Percentiles rank a stretch among this genome's conserved stretches.
These are phyloP conservation scores for Chytridiales sp. DNA, from an alignment of 371 early-diverging fungal species.

Conservation along the genomic window DNA sequence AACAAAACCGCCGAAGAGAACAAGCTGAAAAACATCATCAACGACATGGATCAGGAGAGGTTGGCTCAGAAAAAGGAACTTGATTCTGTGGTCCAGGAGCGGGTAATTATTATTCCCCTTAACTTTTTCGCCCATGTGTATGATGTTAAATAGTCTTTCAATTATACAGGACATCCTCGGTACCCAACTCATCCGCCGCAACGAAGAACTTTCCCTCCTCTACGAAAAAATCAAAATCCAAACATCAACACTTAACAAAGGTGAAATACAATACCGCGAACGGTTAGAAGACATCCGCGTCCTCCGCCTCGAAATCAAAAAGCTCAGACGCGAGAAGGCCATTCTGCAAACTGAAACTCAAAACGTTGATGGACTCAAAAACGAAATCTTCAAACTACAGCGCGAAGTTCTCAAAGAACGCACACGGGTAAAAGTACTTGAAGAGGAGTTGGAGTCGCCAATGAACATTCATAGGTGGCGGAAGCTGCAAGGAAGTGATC, in stretches of 20 bases:
- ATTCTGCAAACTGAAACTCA: conserved; percentile 45
- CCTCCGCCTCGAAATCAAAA: conserved; percentile 42
- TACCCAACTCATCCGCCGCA: conserved; percentile 50
- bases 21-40: conserved; percentile 52
- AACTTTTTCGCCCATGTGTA: background rate
- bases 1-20: conserved; percentile 51
- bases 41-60: conserved; percentile 50
- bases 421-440: conserved; percentile 51
- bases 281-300: conserved; percentile 45
- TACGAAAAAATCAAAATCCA: conserved; percentile 56
- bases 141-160: background rate
- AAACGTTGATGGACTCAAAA: conserved; percentile 37
- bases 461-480: conserved; percentile 58
- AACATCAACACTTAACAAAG: conserved; percentile 44
- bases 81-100: conserved; percentile 51
- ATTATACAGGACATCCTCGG: conserved; percentile 44
- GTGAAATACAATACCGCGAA: conserved; percentile 52
- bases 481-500: conserved; percentile 50
- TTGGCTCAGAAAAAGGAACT: conserved; percentile 52
- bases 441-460: conserved; percentile 56
- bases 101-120: conserved; percentile 23
- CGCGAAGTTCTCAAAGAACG: conserved; percentile 46
- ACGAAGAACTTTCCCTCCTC: conserved; percentile 50
- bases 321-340: conserved; percentile 36
- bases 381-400: conserved; percentile 45